These are phyloP conservation scores for Saccharomyces hybrid DNA, from an alignment of 1,139 yeast genomes.

Conservation along the genomic window DNA sequence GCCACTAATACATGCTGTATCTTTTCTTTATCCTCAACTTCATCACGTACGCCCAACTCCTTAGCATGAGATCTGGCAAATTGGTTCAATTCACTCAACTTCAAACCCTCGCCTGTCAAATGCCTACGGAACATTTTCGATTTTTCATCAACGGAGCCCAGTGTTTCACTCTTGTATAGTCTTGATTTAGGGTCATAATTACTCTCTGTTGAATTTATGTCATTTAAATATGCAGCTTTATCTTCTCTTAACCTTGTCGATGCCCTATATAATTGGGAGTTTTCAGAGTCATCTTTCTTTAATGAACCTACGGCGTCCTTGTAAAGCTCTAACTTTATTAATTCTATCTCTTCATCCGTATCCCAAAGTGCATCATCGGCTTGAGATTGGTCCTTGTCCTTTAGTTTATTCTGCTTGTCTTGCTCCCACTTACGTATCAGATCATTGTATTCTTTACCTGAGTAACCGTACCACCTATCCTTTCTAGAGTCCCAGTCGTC, in stretches of 20 bases:
- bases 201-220: slow-evolving; percentile 22
- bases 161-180: slow-evolving; percentile 25
- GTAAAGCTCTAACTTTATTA: slow-evolving; percentile 22
- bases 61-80: slow-evolving; percentile 22
- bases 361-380: slow-evolving; percentile 12
- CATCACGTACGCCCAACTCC: slow-evolving; percentile 24
- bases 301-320: slow-evolving; percentile 15
- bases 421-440: slow-evolving; percentile 18
- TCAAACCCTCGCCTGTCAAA: slow-evolving; percentile 30
- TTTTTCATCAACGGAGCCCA: slow-evolving; percentile 30
- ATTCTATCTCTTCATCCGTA: slow-evolving; percentile 29
- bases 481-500: slow-evolving; percentile 29
- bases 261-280: slow-evolving; percentile 13
- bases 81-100: slow-evolving; percentile 21
- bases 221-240: slow-evolving; percentile 29
- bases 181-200: slow-evolving; percentile 34
- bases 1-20: slow-evolving; percentile 29
- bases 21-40: slow-evolving; percentile 21
- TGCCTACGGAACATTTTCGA: slow-evolving; percentile 32
- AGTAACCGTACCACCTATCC: slow-evolving; percentile 32
- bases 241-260: slow-evolving; percentile 31
- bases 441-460: slow-evolving; percentile 25
- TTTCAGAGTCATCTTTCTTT: slow-evolving; percentile 15
- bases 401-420: slow-evolving; percentile 3
- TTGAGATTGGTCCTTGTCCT: not conserved